phyloP scores from a whole-genome alignment of 2,329 filamentous ascomycete species.

The Cercospora zeae-maydis region DNA sequence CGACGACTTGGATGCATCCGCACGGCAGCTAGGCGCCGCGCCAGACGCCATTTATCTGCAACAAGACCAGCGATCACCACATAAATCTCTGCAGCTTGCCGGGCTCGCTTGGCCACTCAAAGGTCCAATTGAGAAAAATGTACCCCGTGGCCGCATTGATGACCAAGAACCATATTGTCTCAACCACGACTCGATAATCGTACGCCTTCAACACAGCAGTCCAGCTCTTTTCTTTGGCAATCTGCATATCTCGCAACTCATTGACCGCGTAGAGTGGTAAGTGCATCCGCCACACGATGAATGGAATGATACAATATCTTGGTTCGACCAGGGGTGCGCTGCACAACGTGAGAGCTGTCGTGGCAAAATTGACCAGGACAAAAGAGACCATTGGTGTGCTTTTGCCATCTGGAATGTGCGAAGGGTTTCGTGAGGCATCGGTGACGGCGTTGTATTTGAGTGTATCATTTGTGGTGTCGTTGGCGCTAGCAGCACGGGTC shows the following conservation, averaged over 20 bases:
- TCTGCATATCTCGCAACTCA: conserved; percentile 3
- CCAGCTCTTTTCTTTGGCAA: neutral
- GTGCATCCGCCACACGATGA: conserved; percentile 86
- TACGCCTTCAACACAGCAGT: conserved; percentile 27
- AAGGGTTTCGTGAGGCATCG: conserved; percentile 12
- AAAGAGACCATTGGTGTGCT: conserved; percentile 46
- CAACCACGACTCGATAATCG: conserved; percentile 51
- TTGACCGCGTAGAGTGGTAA: conserved; percentile 52
- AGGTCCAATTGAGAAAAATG: conserved; percentile 66
- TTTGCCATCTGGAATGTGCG: conserved; percentile 27
- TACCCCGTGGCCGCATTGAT: conserved; percentile 67
- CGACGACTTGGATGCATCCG: too few relatives aligned
- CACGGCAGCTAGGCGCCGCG: neutral
- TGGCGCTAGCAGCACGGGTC: neutral
- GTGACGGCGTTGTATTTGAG: conserved; percentile 4
- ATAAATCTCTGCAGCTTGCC: conserved; percentile 70
- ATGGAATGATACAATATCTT: conserved; percentile 91
- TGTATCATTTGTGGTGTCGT: conserved; percentile 3
- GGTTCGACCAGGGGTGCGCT: conserved; percentile 93
- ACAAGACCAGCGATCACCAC: conserved; percentile 54
- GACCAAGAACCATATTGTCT: conserved; percentile 65
- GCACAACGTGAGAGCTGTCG: conserved; percentile 73
- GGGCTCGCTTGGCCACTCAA: conserved; percentile 62
- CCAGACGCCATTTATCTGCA: neutral
- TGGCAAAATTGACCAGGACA: conserved; percentile 60